Conservation (phyloP, 2,329 filamentous ascomycete species). For the Scedosporium aurantiacum region DNA sequence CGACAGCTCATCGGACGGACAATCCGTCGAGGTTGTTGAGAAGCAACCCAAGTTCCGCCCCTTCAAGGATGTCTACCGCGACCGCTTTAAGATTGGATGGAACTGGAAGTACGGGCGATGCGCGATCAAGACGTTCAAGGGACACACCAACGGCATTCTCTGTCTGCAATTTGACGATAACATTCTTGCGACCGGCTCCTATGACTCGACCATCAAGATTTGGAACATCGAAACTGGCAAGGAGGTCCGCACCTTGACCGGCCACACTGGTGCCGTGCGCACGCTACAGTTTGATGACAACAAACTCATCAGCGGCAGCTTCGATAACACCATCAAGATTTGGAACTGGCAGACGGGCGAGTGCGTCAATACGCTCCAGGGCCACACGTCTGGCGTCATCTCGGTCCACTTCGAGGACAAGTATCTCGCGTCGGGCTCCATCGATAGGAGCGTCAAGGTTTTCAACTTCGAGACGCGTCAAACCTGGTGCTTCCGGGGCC, state of each 20-base stretch:
- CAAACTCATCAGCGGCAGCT: conserved; percentile 80
- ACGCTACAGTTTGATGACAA: conserved; percentile 87
- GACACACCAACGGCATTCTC: conserved; percentile 65
- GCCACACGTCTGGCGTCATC: conserved; percentile 74
- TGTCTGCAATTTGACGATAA: conserved; percentile 63
- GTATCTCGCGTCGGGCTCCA: conserved; percentile 76
- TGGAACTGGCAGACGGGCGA: conserved; percentile 96
- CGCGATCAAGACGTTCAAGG: conserved; percentile 71
- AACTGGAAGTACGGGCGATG: conserved; percentile 97
- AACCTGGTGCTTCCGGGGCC: conserved; percentile 68
- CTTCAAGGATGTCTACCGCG: conserved; percentile 97
- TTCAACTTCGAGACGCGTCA: conserved; percentile 85
- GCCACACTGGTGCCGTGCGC: conserved; percentile 74
- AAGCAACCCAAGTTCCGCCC: conserved; percentile 44
- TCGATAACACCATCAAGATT: conserved; percentile 79
- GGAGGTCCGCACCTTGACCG: conserved; percentile 71
- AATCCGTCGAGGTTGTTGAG: conserved; percentile 18
- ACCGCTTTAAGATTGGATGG: conserved; percentile 86
- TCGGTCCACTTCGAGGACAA: conserved; percentile 78
- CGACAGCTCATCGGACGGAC: conserved; percentile 14
- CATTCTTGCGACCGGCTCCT: conserved; percentile 85
- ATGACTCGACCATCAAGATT: conserved; percentile 89
- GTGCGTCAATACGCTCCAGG: conserved; percentile 68
- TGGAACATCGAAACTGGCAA: conserved; percentile 88
- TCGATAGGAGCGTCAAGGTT: conserved; percentile 81